Evolutionary conservation across 257 asterid genomes (phyloP).

Genomic region (Solanum corneliomulleri): DNA sequence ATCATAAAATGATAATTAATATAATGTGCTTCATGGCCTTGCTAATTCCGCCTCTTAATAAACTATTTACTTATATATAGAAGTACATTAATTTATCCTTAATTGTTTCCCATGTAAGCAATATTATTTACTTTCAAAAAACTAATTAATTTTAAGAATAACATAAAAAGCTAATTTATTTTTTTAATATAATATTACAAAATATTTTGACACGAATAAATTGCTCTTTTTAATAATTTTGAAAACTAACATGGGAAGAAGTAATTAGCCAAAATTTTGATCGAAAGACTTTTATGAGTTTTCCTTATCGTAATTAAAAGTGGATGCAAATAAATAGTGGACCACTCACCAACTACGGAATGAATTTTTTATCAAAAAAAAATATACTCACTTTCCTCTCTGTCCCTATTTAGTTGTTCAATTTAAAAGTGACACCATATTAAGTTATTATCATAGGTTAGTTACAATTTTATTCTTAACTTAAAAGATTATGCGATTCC

Average conservation of each 20-base stretch:
- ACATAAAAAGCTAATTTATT: too few relatives aligned
- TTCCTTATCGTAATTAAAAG: neutral
- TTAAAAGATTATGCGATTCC: too few relatives aligned
- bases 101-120: neutral
- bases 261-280: neutral
- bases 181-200: too few relatives aligned
- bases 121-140: neutral
- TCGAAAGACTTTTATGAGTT: neutral
- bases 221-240: neutral
- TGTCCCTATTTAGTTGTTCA: too few relatives aligned
- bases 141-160: too few relatives aligned
- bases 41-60: neutral
- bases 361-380: neutral
- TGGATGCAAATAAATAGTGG: neutral
- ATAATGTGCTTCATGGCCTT: neutral
- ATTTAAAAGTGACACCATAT: too few relatives aligned
- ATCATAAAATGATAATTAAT: neutral
- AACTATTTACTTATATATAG: neutral
- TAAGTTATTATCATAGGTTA: too few relatives aligned
- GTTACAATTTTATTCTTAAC: too few relatives aligned
- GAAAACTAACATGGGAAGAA: neutral
- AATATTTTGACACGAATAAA: too few relatives aligned
- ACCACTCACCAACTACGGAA: neutral
- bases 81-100: neutral
- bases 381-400: neutral